phyloP scores from a whole-genome alignment of 805 yeast genomes.

The Candida michaelii region DNA sequence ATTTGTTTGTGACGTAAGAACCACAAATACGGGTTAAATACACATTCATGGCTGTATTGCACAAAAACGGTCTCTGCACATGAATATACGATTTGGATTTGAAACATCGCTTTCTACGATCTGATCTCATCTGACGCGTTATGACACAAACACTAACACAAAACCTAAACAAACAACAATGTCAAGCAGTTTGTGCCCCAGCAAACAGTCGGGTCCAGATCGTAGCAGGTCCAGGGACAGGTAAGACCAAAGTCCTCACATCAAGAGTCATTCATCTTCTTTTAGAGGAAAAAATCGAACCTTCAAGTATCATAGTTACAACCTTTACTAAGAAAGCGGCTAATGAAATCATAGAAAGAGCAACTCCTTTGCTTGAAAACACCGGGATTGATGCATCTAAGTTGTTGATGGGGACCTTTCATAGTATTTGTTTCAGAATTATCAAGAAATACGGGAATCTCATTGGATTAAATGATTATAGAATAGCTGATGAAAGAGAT shows the following conservation, averaged over 20 bases:
- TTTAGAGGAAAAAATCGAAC: slow-evolving; percentile 48
- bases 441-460: slow-evolving; percentile 53
- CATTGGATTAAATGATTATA: slow-evolving; percentile 46
- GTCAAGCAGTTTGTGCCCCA: slow-evolving; percentile 44
- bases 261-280: slow-evolving; percentile 75
- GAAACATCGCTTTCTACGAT: too few relatives aligned
- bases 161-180: slow-evolving; percentile 40
- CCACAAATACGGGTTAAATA: too few relatives aligned
- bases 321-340: slow-evolving; percentile 96
- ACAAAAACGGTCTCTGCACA: too few relatives aligned
- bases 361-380: slow-evolving; percentile 36
- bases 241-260: slow-evolving; percentile 81
- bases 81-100: too few relatives aligned
- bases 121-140: slow-evolving; percentile 1
- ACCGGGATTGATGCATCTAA: slow-evolving; percentile 38
- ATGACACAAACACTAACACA: slow-evolving; percentile 1
- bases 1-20: too few relatives aligned
- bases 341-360: slow-evolving; percentile 71
- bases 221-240: slow-evolving; percentile 64
- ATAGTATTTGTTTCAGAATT: slow-evolving; percentile 69
- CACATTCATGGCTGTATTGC: too few relatives aligned
- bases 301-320: slow-evolving; percentile 72
- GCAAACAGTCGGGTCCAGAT: slow-evolving; percentile 44
- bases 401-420: slow-evolving; percentile 85
- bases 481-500: slow-evolving; percentile 69